Evolutionary conservation across 768 basidiomycete genomes (phyloP), one percentile per base, ranked within the genome.

Genomic region (Suillus discolor): DNA sequence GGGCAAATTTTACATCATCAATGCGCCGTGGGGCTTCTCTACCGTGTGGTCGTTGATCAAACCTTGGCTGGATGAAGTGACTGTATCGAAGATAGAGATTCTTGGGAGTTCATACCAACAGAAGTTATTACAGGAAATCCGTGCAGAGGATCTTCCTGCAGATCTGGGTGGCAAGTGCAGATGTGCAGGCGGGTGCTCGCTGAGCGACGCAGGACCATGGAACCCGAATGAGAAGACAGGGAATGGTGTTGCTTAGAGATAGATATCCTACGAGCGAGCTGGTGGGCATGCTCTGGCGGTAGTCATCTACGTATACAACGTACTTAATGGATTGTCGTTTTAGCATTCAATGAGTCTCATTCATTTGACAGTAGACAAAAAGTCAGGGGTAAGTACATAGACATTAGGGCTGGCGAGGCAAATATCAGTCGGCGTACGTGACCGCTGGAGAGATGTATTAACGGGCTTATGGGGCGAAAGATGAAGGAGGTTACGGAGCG

Each of bases 1-100:
- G 97, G 97, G 97, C 81, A 94, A 93, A 75, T 98, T 99, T 83
- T 99, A 93, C 84, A 96, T 99, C 84, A 92, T 97, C 85, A 98
- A 99, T 74, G 93, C 94, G 0, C 97, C 97, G 0, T 98, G 91
- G 89, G 84, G 88, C 61, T 99, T 99, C 82, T 85, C 87, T 61
- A 85, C 90, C 45, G 91, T 97, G 25, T 99, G 96, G 96, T 74
- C 81, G 23, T 75, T 96, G 69, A 87, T 99, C 82, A 97, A 94
- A 81, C 89, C 88, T 3, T 99, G 94, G 94, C 81, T 99, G 71
- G 97, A 99, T 78, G 89, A 90, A 71, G 97, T 96, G 34, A 99
- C 97, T 36, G 95, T 97, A 61, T 84, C 85, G 67, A 99, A 99
- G 87, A 96, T 99, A 74, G 87, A 90, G 69, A 96, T 99, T 74